Conservation (phyloP, 371 early-diverging fungal genomes). For the Haplosporangium sp. region DNA sequence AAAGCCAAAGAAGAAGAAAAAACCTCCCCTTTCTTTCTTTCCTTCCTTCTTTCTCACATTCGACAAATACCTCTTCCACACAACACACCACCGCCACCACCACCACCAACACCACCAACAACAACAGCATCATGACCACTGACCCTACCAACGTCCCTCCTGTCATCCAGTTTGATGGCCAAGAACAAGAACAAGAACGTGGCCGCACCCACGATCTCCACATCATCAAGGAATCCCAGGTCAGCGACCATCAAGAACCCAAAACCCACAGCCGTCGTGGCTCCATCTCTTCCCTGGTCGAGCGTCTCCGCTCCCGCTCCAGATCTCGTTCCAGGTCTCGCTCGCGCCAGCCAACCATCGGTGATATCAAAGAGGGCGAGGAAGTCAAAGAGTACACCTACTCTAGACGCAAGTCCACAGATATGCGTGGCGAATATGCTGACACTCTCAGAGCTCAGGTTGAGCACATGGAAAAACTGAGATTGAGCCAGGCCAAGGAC, state of each 20-base stretch:
- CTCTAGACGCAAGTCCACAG: constrained; percentile 27
- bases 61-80: too few species aligned
- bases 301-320: constrained; percentile 29
- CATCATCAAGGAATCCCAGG: constrained; percentile 3
- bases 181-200: constrained; percentile 12
- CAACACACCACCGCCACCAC: too few species aligned
- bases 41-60: too few species aligned
- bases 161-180: constrained; percentile 20
- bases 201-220: constrained; percentile 15
- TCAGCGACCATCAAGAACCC: constrained; percentile 2
- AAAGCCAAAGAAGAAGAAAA: too few species aligned
- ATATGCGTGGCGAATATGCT: constrained; percentile 26
- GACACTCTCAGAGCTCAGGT: constrained; percentile 11
- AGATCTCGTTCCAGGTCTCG: constrained; percentile 20
- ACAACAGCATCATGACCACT: constrained; percentile 2
- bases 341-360: constrained; percentile 9
- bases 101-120: background rate
- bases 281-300: constrained; percentile 25
- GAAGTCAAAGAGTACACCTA: constrained; percentile 17
- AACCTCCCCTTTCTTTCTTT: too few species aligned
- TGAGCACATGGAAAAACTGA: constrained; percentile 24
- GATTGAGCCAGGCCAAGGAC: constrained; percentile 9
- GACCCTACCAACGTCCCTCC: constrained; percentile 16
- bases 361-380: background rate
- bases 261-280: constrained; percentile 17